These are phyloP conservation scores for Raphanus raphanistrum DNA, from an alignment of 345 rosid species.

Conservation along the genomic window DNA sequence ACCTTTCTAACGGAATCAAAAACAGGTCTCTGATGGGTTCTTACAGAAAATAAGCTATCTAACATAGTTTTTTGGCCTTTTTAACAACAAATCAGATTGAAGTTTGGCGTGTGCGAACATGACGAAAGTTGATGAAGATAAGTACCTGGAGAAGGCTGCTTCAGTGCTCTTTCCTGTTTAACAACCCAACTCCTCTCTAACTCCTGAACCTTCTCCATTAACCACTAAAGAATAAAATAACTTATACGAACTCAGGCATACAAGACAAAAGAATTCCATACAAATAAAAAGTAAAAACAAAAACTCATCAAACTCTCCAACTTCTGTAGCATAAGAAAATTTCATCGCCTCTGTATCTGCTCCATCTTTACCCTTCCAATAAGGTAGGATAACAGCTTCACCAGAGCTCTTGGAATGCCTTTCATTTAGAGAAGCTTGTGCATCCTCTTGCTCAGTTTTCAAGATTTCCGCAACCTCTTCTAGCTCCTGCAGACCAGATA, in stretches of 20 bases:
- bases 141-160: constrained; percentile 50
- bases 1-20: too few species aligned
- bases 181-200: constrained; percentile 72
- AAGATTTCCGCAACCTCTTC: too few species aligned
- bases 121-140: constrained; percentile 8
- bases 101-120: background rate
- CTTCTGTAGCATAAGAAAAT: constrained; percentile 49
- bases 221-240: constrained; percentile 42
- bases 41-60: constrained; percentile 11
- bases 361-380: too few species aligned
- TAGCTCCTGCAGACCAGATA: too few species aligned
- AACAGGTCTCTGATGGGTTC: background rate
- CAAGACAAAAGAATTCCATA: background rate
- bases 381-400: too few species aligned
- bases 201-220: constrained; percentile 63
- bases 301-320: constrained; percentile 8
- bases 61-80: background rate
- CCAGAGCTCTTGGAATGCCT: too few species aligned
- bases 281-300: too few species aligned
- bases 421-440: too few species aligned
- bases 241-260: constrained; percentile 10
- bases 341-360: constrained; percentile 41
- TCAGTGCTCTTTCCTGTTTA: constrained; percentile 66
- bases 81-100: background rate
- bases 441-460: too few species aligned